Base-by-base conservation (phyloP, 805 yeast genomes). In the Lipomyces yamanashiensis region DNA sequence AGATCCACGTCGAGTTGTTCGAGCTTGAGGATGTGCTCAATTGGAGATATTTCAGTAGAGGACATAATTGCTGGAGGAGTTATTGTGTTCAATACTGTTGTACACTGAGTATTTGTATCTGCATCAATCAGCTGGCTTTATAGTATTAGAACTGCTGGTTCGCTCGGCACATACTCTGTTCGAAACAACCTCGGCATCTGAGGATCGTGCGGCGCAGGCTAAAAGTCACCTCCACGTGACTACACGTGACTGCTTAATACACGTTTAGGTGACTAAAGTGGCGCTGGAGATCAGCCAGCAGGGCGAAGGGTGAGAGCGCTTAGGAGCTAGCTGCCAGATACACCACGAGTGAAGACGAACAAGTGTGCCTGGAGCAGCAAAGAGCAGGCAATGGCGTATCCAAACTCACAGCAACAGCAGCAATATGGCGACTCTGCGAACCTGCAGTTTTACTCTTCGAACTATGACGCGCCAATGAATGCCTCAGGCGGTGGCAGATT, bases 381-480 rank as follows among this genome's bases (percentile, higher is more conserved):
- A n/a, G 2, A 21, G 12, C 2, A 48, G 34, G 17, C 48, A 36
- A 45, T 54, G 57, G 57, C 57, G 17, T 53, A 53, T 43, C 40
- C 48, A 2, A 41, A 41, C 33, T 28, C 28, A 28, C 47, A 41
- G 41, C 28, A 17, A 41, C 48, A 41, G 39, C 48, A 40, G 48
- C 57, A 40, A 21, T 28, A 51, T 44, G 54, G 54, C 33, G 44
- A 37, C 34, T 58, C 67, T 21, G 55, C 58, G 21, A 73, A 74
- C 54, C 72, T 74, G 4, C 75, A 74, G 49, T 74, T 74, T 59
- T 74, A 70, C 56, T 71, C 72, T 1, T 64, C 75, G 1, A 73
- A 72, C 44, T 73, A 74, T 58, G 72, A 64, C 13, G 65, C 41
- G 15, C 66, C 49, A 17, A 49, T 54, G 15, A 36, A 21, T 7